These are phyloP conservation scores for Nothophytophthora sp. DNA, from an alignment of 352 stramenopile genomes.

Conservation along the genomic window DNA sequence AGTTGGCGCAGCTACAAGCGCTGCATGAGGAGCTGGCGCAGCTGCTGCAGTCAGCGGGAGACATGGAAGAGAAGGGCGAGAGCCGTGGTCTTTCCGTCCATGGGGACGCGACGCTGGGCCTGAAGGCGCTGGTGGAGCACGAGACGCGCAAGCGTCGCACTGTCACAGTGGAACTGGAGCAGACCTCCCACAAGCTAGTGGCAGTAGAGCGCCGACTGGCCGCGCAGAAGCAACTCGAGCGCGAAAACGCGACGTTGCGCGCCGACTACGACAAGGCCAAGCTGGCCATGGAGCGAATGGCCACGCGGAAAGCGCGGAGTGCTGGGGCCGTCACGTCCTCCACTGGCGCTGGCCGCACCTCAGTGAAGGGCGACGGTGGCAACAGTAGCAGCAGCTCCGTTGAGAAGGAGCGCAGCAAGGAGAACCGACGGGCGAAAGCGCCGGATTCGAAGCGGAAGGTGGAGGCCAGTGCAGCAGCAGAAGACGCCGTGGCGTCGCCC, in stretches of 20 bases:
- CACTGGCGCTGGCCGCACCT: too few relatives aligned
- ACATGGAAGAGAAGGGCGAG: not conserved
- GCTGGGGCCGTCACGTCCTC: slow-evolving; percentile 3
- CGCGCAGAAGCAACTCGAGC: slow-evolving; percentile 36
- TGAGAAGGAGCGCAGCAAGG: slow-evolving; percentile 14
- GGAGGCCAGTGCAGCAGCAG: slow-evolving; percentile 9
- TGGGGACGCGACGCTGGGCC: too few relatives aligned
- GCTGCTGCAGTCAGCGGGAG: slow-evolving; percentile 25
- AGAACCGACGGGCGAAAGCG: slow-evolving; percentile 8
- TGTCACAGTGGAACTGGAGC: slow-evolving; percentile 20
- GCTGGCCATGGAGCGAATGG: slow-evolving; percentile 68
- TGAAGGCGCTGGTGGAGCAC: slow-evolving; percentile 41
- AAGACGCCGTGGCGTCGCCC: slow-evolving; percentile 21
- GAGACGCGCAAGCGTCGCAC: slow-evolving; percentile 30
- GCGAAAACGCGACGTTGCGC: slow-evolving; percentile 56
- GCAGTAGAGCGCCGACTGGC: slow-evolving; percentile 38
- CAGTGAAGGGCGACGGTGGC: too few relatives aligned
- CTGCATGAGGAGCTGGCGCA: slow-evolving; percentile 41
- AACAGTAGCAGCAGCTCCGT: slow-evolving; percentile 13
- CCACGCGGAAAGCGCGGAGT: slow-evolving; percentile 28
- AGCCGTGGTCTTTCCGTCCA: too few relatives aligned
- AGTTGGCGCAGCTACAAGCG: slow-evolving; percentile 20
- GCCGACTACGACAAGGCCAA: slow-evolving; percentile 66
- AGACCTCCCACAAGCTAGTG: slow-evolving; percentile 28
- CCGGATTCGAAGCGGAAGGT: slow-evolving; percentile 23